Percentiles rank a stretch among this genome's conserved stretches.
Evolutionary conservation across 2,329 filamentous ascomycete species (phyloP).

Genomic region (Penicillium glabrum): DNA sequence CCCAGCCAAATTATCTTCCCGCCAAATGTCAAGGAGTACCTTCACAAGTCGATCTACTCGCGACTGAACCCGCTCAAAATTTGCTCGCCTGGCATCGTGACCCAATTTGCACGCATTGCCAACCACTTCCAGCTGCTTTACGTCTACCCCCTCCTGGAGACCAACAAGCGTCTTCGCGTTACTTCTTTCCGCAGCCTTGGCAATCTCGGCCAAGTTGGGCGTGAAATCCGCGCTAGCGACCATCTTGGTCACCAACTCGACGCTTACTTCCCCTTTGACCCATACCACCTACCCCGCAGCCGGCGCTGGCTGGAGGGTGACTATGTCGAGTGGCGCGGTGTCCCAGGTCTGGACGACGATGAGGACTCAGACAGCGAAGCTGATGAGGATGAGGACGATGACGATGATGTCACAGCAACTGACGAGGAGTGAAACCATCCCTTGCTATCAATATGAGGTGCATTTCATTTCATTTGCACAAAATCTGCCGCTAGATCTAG

Average conservation of each 20-base stretch:
- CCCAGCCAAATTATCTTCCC: conserved; percentile 77
- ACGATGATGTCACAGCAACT: conserved; percentile 40
- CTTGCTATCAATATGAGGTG: neutral
- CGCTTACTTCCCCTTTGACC: conserved; percentile 96
- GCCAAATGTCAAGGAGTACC: conserved; percentile 68
- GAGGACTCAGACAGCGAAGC: conserved; percentile 48
- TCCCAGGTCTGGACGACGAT: conserved; percentile 66
- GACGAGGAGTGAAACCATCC: conserved; percentile 39
- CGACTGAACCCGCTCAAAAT: conserved; percentile 94
- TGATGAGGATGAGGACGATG: conserved; percentile 38
- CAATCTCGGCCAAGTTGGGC: conserved; percentile 45
- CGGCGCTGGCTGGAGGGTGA: conserved; percentile 83
- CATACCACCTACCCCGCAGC: conserved; percentile 85
- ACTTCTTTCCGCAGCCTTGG: conserved; percentile 59
- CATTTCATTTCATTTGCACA: neutral
- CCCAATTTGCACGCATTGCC: conserved; percentile 85
- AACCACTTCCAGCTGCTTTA: conserved; percentile 86
- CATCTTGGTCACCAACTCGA: conserved; percentile 84
- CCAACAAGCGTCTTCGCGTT: conserved; percentile 85
- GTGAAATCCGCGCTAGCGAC: conserved; percentile 60
- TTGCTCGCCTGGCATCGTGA: conserved; percentile 84
- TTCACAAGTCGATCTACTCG: conserved; percentile 78
- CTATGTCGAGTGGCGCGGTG: conserved; percentile 76
- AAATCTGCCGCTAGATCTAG: conserved; percentile 1
- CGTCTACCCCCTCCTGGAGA: conserved; percentile 81